Percentiles rank a stretch among this genome's conserved stretches.
Conservation (phyloP, 192 early-diverging fungal species). For the Backusella tarrabulga region DNA sequence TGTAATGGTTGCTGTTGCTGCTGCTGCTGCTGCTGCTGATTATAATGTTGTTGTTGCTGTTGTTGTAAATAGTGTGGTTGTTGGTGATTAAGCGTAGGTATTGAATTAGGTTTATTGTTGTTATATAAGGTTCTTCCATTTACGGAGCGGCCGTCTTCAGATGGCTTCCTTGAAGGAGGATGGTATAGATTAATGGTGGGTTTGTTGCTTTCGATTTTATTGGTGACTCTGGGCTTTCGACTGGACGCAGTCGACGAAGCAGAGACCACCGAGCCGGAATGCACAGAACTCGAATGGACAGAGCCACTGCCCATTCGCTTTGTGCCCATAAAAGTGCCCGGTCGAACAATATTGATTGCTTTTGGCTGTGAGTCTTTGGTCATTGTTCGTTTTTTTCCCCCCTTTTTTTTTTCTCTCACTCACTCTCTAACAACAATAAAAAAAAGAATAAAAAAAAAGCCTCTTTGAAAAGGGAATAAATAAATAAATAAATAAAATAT, state of each 20-base stretch:
- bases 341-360: constrained; percentile 8
- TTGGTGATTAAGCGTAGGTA: background rate
- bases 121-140: background rate
- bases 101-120: background rate
- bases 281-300: background rate
- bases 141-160: background rate
- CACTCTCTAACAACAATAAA: background rate
- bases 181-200: constrained; percentile 13
- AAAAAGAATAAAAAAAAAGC: background rate
- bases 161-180: constrained; percentile 5
- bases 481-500: background rate
- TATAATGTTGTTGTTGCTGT: background rate
- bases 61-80: background rate
- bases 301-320: background rate
- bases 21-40: background rate
- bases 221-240: constrained; percentile 9
- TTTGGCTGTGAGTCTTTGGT: constrained; percentile 14
- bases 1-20: background rate
- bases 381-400: background rate
- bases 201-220: background rate
- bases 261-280: background rate
- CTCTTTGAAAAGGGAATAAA: background rate
- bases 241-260: background rate
- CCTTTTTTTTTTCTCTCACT: background rate
- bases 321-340: background rate